Percentiles rank a stretch among this genome's conserved stretches.
Conservation (phyloP, 164 flowering plant species). For the Vitis labrusca region DNA sequence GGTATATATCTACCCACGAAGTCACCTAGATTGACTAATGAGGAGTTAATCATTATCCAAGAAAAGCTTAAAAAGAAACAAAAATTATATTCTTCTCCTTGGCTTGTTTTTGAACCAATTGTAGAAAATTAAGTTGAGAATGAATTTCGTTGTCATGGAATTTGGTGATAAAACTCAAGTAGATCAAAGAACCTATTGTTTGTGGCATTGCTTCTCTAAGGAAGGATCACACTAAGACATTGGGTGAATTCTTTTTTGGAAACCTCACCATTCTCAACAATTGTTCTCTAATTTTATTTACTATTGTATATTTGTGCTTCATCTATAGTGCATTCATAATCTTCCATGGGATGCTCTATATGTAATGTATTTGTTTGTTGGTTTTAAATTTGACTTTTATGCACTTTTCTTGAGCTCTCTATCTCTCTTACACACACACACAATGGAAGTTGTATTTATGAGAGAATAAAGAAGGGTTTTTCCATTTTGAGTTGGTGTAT, state of each 20-base stretch:
- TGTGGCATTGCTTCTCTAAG: slow-evolving; percentile 87
- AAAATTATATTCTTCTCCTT: not conserved
- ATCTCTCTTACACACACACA: too few species aligned
- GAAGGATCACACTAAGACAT: slow-evolving; percentile 75
- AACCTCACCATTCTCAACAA: not conserved
- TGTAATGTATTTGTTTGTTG: too few species aligned
- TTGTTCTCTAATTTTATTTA: not conserved
- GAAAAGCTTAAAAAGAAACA: not conserved
- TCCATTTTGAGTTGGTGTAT: too few species aligned
- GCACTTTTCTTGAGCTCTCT: too few species aligned
- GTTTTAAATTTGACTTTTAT: not conserved
- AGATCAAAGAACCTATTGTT: slow-evolving; percentile 81
- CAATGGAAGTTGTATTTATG: not conserved
- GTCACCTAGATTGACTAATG: not conserved
- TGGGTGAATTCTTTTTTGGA: slow-evolving; percentile 42
- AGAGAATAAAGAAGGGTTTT: too few species aligned
- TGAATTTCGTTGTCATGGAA: not conserved
- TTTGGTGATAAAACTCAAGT: slow-evolving; percentile 20
- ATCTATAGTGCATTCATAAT: too few species aligned
- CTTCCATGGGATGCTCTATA: too few species aligned
- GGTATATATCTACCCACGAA: slow-evolving; percentile 42
- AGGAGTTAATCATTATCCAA: too few species aligned
- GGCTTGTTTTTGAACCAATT: not conserved
- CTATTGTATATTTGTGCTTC: too few species aligned
- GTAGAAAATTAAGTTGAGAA: not conserved